Evolutionary conservation across 2,329 filamentous ascomycete species (phyloP), one percentile per base, ranked within the genome.

Genomic region (Ascochyta rabiei): DNA sequence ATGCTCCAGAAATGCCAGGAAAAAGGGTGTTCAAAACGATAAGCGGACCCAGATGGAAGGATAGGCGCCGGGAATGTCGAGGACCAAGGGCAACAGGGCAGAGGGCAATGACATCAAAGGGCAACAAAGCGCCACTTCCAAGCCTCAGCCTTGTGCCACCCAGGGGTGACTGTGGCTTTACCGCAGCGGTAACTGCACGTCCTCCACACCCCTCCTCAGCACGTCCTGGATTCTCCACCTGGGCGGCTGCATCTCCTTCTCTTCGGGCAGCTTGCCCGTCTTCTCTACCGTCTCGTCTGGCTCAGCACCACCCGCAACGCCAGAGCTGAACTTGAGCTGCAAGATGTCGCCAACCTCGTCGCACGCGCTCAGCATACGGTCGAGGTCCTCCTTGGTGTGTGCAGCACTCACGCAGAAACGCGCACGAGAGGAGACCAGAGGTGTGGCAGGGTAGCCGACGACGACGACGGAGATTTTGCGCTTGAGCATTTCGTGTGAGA

Each of bases 391-490:
- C 81, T 99, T 99, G 77, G 96, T 99, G 81, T 99, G 95, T 1
- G 95, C 91, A 2, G 95, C 88, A 3, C 92, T 96, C 48, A 99
- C 87, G 74, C 95, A 99, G 85, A 99, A 97, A 42, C 95, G 89
- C 45, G 91, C 95, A 61, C 95, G 89, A 18, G 93, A 97, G 59
- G 90, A 96, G 66, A 98, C 96, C 40, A 99, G 84, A 1, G 95
- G 95, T 2, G 95, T 99, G 8, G 93, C 95, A 6, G 95, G 95
- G 74, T 99, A 99, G 47, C 93, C 95, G 58, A 99, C 95, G 40
- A 99, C 91, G 34, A 99, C 95, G 46, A 98, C 91, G 0, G 93
- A 95, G 66, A 99, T 98, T 77, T 97, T 98, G 71, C 95, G 91
- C 79, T 90, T 91, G 57, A 98, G 85, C 95, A 99, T 98, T 76